Conservation (phyloP, 78 protist species). For the Dictyostelium citrinum region DNA sequence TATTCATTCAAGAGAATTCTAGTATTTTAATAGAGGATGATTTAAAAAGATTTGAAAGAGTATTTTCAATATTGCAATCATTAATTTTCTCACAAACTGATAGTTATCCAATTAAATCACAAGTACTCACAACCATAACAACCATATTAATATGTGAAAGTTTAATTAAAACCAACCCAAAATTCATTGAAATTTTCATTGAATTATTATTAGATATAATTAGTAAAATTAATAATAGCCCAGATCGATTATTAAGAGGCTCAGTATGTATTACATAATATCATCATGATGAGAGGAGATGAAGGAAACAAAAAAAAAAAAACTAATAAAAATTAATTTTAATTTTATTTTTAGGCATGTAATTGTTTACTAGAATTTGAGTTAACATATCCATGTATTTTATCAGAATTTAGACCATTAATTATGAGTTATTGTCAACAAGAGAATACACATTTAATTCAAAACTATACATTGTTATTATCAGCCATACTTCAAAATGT, state of each 20-base stretch:
- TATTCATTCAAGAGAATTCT: conserved; percentile 63
- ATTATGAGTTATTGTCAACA: conserved; percentile 5
- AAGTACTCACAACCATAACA: conserved; percentile 62
- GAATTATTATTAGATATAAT: conserved; percentile 39
- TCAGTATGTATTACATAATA: conserved; percentile 2
- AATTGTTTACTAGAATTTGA: conserved; percentile 65
- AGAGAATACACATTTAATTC: conserved; percentile 60
- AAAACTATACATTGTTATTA: conserved; percentile 27
- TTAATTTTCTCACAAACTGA: conserved; percentile 35
- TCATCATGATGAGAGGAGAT: too few species aligned
- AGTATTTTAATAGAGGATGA: conserved; percentile 49
- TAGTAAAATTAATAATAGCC: conserved; percentile 25
- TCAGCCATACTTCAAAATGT: conserved; percentile 42
- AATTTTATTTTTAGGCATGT: conserved; percentile 13
- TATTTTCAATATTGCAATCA: conserved; percentile 36
- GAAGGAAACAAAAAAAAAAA: too few species aligned
- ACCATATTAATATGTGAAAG: conserved; percentile 47
- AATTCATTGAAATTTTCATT: conserved; percentile 27
- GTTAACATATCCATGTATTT: conserved; percentile 59
- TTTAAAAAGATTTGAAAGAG: conserved; percentile 52
- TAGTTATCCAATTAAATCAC: conserved; percentile 50
- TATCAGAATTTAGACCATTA: conserved; percentile 19
- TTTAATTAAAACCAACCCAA: conserved; percentile 55
- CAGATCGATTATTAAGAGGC: conserved; percentile 64
- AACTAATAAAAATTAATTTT: background rate